Evolutionary conservation across 2,329 filamentous ascomycete genomes (phyloP).

Genomic region (Aspergillus transmontanensis): DNA sequence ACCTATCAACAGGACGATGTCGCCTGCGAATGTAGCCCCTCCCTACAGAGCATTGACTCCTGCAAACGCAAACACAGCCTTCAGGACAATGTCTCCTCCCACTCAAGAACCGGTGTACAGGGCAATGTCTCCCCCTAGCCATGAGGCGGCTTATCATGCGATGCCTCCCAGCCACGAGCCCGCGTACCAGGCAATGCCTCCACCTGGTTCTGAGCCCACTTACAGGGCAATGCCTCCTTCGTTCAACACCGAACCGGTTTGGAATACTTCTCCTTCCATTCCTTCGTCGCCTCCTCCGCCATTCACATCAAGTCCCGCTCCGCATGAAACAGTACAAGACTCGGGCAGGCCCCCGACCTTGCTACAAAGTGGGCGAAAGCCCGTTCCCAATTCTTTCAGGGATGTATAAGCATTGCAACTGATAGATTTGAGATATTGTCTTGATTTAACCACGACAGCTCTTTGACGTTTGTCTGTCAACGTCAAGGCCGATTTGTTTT

Average conservation of each 20-base stretch:
- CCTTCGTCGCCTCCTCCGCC: constrained; percentile 35
- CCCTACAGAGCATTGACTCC: constrained; percentile 1
- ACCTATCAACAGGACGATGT: constrained; percentile 5
- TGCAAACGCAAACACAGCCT: neutral
- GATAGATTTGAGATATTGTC: constrained; percentile 4
- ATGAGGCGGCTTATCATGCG: neutral
- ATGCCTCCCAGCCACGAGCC: neutral
- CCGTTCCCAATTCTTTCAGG: constrained; percentile 36
- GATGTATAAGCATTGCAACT: constrained; percentile 30
- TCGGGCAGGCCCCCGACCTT: constrained; percentile 42
- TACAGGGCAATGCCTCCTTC: constrained; percentile 3
- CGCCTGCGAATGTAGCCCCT: neutral
- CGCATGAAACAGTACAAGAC: constrained; percentile 23
- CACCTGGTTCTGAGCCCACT: neutral
- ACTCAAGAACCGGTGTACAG: constrained; percentile 16
- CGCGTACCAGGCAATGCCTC: neutral
- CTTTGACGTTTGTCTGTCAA: neutral
- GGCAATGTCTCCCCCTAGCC: constrained; percentile 20
- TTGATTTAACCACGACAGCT: neutral
- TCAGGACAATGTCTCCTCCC: neutral
- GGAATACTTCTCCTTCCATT: constrained; percentile 25
- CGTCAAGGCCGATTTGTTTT: neutral
- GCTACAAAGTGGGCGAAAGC: constrained; percentile 42
- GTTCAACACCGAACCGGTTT: constrained; percentile 10
- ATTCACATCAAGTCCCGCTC: constrained; percentile 24